phyloP scores from a whole-genome alignment of 1,284 basidiomycete species.

The Lignosus rhinocerotis region DNA sequence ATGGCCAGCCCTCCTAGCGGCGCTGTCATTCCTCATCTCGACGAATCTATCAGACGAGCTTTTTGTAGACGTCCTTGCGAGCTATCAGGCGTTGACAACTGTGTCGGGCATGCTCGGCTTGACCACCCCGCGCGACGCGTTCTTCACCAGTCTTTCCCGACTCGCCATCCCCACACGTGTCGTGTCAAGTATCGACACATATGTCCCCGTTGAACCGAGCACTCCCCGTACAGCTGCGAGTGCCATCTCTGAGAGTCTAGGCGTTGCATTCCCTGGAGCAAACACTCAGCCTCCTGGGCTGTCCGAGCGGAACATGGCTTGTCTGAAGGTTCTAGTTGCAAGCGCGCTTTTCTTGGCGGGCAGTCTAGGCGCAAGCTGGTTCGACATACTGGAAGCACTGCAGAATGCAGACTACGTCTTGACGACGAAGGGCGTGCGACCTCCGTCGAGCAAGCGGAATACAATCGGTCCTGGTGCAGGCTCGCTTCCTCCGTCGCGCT shows the following conservation, averaged over 20 bases:
- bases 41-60: slow-evolving; percentile 89
- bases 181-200: slow-evolving; percentile 80
- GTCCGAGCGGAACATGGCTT: slow-evolving; percentile 88
- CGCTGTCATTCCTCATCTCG: slow-evolving; percentile 84
- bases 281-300: slow-evolving; percentile 64
- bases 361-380: slow-evolving; percentile 88
- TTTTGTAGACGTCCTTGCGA: slow-evolving; percentile 81
- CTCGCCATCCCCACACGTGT: slow-evolving; percentile 88
- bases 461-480: slow-evolving; percentile 37
- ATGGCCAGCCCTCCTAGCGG: slow-evolving; percentile 90
- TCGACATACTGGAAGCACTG: slow-evolving; percentile 84
- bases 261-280: slow-evolving; percentile 45
- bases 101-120: slow-evolving; percentile 89
- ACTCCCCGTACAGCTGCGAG: slow-evolving; percentile 60
- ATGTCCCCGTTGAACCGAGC: slow-evolving; percentile 52
- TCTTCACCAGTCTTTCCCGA: slow-evolving; percentile 85
- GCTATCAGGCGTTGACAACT: slow-evolving; percentile 83
- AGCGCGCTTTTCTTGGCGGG: slow-evolving; percentile 84
- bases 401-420: slow-evolving; percentile 94
- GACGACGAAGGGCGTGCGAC: slow-evolving; percentile 50
- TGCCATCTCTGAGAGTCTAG: slow-evolving; percentile 73
- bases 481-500: slow-evolving; percentile 31
- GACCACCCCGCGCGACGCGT: slow-evolving; percentile 87
- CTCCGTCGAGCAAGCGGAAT: slow-evolving; percentile 36
- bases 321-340: slow-evolving; percentile 80